These are phyloP conservation scores for Pontederia crassipes DNA, from an alignment of 176 grass and related monocot genomes.

Conservation along the genomic window DNA sequence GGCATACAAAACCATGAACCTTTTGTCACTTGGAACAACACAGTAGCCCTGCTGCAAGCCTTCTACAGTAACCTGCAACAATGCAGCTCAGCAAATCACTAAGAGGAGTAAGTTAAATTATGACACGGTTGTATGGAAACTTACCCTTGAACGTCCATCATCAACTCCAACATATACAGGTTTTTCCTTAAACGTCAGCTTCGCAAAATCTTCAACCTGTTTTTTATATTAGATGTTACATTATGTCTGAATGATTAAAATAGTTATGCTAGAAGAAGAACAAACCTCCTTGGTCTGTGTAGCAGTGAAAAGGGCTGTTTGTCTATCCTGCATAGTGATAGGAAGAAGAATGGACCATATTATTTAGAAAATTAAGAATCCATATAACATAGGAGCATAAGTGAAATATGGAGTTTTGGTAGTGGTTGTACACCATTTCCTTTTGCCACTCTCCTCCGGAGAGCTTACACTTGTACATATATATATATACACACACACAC, in stretches of 20 bases:
- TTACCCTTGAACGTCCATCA: slow-evolving; percentile 69
- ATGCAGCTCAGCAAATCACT: neutral
- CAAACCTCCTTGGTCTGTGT: slow-evolving; percentile 77
- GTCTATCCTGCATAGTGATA: slow-evolving; percentile 51
- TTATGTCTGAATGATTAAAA: neutral
- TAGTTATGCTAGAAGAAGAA: slow-evolving; percentile 16
- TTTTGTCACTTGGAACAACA: slow-evolving; percentile 66
- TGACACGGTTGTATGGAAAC: slow-evolving; percentile 2
- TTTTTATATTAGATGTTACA: slow-evolving; percentile 5
- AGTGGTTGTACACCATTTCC: too few species aligned
- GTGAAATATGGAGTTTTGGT: too few species aligned
- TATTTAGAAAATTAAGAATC: neutral
- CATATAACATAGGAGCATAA: neutral
- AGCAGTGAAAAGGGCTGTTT: slow-evolving; percentile 98
- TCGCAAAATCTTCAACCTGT: slow-evolving; percentile 89
- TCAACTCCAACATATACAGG: slow-evolving; percentile 85
- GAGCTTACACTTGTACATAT: too few species aligned
- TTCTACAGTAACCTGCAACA: slow-evolving; percentile 74
- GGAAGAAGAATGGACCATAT: slow-evolving; percentile 14
- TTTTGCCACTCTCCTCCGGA: too few species aligned
- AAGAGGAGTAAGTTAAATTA: neutral
- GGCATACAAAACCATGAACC: slow-evolving; percentile 80
- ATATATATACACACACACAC: too few species aligned
- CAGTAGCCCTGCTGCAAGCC: slow-evolving; percentile 92
- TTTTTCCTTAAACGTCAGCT: slow-evolving; percentile 83